Evolutionary conservation across 441 rosid genomes (phyloP).

Genomic region (Theobroma grandiflorum): DNA sequence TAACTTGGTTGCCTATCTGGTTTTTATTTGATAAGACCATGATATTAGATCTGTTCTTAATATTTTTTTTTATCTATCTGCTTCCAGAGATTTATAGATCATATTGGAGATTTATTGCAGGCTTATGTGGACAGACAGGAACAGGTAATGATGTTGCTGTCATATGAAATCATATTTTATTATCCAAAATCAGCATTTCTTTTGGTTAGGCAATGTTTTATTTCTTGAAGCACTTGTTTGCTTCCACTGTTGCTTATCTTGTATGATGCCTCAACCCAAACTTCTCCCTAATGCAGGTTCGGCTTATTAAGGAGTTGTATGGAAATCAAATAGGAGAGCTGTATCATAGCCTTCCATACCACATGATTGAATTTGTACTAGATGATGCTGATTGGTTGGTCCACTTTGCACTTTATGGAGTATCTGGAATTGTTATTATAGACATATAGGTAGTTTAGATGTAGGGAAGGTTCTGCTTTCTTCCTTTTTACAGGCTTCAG

Average conservation of each 20-base stretch:
- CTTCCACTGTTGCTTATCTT: neutral
- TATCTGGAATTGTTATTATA: neutral
- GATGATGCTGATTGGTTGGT: conserved; percentile 89
- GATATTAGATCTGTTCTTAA: conserved; percentile 20
- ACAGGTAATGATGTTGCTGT: conserved; percentile 62
- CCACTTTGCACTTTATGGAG: conserved; percentile 7
- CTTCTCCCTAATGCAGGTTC: conserved; percentile 61
- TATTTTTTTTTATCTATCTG: conserved; percentile 31
- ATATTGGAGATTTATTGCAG: conserved; percentile 87
- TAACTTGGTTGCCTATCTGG: conserved; percentile 45
- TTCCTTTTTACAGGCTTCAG: too few relatives aligned
- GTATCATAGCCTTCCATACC: conserved; percentile 92
- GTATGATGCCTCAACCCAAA: neutral
- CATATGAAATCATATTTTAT: neutral
- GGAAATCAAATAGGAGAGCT: conserved; percentile 93
- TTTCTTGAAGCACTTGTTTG: conserved; percentile 20
- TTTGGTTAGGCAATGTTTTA: neutral
- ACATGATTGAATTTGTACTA: conserved; percentile 82
- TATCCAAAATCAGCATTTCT: neutral
- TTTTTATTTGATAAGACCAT: conserved; percentile 26
- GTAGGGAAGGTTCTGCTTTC: neutral
- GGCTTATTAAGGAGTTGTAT: conserved; percentile 88
- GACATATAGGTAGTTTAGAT: neutral
- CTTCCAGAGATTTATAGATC: conserved; percentile 86
- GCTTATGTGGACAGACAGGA: conserved; percentile 95